Percentiles rank a stretch among this genome's conserved stretches.
Conservation (phyloP, 1,284 basidiomycete genomes). For the Vanrija sp. region DNA sequence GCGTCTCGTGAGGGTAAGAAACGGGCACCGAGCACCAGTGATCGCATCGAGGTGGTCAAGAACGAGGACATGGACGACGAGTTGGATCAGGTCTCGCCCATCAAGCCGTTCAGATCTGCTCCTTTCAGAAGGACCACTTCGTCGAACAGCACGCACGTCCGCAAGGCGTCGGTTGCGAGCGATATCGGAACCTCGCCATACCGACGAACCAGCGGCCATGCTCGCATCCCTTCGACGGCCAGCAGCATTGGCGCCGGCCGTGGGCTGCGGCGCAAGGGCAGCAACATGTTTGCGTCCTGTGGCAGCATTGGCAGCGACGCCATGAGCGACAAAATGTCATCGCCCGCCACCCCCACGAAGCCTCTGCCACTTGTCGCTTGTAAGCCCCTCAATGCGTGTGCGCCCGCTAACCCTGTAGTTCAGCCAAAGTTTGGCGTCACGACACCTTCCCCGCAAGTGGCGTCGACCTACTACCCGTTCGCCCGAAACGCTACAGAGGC, state of each 20-base stretch:
- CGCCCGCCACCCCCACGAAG: slow-evolving; percentile 41
- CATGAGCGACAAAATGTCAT: slow-evolving; percentile 15
- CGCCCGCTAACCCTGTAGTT: slow-evolving; percentile 12
- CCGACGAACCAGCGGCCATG: slow-evolving; percentile 5
- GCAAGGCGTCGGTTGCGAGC: slow-evolving; percentile 15
- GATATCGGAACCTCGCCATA: slow-evolving; percentile 12
- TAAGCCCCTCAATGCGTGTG: slow-evolving; percentile 10
- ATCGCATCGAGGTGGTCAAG: background rate
- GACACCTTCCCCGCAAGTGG: slow-evolving; percentile 33
- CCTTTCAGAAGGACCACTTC: slow-evolving; percentile 5
- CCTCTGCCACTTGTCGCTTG: slow-evolving; percentile 19
- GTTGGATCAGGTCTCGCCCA: slow-evolving; percentile 11
- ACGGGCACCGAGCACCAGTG: background rate
- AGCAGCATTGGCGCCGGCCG: slow-evolving; percentile 26
- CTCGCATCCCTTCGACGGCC: slow-evolving; percentile 12
- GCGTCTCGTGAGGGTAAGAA: background rate
- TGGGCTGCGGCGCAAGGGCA: slow-evolving; percentile 46
- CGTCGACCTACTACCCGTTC: slow-evolving; percentile 32
- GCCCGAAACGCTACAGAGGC: slow-evolving; percentile 7
- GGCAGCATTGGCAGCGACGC: slow-evolving; percentile 30
- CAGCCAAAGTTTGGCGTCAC: slow-evolving; percentile 23
- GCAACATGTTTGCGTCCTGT: slow-evolving; percentile 41
- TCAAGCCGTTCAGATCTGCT: slow-evolving; percentile 6
- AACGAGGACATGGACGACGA: slow-evolving; percentile 12
- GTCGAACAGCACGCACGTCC: slow-evolving; percentile 3